A percentile compares a stretch with the other conserved stretches of the same genome.
These are phyloP conservation scores for Seminavis robusta DNA, from an alignment of 108 stramenopile genomes.

Conservation along the genomic window DNA sequence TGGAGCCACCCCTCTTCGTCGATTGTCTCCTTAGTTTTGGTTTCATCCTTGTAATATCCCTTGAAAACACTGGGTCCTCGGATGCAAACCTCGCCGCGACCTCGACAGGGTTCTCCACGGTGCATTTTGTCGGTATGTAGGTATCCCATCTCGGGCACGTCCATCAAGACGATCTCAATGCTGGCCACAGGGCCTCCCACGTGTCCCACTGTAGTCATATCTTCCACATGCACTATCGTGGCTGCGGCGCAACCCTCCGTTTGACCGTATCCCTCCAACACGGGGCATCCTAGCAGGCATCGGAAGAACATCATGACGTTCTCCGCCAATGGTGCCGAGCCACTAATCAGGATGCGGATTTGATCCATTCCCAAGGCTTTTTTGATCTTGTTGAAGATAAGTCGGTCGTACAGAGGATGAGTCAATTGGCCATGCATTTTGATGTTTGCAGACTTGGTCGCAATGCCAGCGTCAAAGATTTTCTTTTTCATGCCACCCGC, in stretches of 20 bases:
- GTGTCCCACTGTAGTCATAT: constrained; percentile 86
- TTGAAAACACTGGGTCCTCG: constrained; percentile 91
- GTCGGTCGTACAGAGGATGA: constrained; percentile 87
- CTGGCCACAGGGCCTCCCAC: constrained; percentile 88
- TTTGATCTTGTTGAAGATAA: constrained; percentile 93
- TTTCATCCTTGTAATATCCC: constrained; percentile 96
- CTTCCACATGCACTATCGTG: constrained; percentile 60
- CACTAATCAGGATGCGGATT: constrained; percentile 82
- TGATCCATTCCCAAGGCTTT: constrained; percentile 87
- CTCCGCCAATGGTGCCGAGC: constrained; percentile 88
- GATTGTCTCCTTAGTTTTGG: constrained; percentile 90
- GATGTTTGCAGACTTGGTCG: constrained; percentile 78
- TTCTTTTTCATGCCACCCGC: constrained; percentile 87
- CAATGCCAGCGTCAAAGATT: constrained; percentile 86
- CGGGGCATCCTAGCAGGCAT: constrained; percentile 82
- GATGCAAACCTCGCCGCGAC: constrained; percentile 94
- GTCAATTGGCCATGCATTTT: constrained; percentile 45
- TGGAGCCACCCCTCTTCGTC: constrained; percentile 94
- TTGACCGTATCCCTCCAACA: constrained; percentile 96
- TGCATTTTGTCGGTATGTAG: constrained; percentile 78
- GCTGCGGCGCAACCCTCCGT: constrained; percentile 90
- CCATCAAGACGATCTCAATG: constrained; percentile 80
- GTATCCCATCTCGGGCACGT: constrained; percentile 97
- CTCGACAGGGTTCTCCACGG: constrained; percentile 73
- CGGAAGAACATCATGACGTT: constrained; percentile 93